These are phyloP conservation scores for Craterostigma plantagineum DNA, from an alignment of 257 asterid genomes.

Conservation along the genomic window DNA sequence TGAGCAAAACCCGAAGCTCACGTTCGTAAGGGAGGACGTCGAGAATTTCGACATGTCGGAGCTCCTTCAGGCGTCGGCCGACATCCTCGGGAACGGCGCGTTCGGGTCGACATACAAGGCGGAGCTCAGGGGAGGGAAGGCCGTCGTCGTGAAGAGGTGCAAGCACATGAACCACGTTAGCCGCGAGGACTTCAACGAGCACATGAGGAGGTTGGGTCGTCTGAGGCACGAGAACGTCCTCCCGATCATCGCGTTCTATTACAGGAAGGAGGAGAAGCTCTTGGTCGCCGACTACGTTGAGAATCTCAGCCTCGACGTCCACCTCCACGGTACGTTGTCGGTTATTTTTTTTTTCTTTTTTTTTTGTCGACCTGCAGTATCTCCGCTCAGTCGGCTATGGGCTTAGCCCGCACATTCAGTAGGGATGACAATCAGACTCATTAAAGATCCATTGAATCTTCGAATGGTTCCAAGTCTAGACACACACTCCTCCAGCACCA, in stretches of 20 bases:
- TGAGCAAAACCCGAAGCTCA: conserved; percentile 23
- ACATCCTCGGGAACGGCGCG: conserved; percentile 65
- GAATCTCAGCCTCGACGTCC: conserved; percentile 59
- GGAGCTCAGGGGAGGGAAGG: conserved; percentile 23
- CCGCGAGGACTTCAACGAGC: conserved; percentile 63
- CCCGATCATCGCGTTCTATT: conserved; percentile 58
- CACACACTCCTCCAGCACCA: too few species aligned
- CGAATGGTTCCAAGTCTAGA: too few species aligned
- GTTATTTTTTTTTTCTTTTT: too few species aligned
- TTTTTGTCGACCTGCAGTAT: too few species aligned
- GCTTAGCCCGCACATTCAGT: too few species aligned
- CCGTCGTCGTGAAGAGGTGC: conserved; percentile 71
- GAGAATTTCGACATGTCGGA: conserved; percentile 60
- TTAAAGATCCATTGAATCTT: too few species aligned
- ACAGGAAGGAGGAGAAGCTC: conserved; percentile 86
- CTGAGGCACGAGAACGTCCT: conserved; percentile 53
- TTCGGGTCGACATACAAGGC: conserved; percentile 82
- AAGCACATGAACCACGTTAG: conserved; percentile 64
- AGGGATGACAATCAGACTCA: too few species aligned
- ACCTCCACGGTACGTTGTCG: conserved; percentile 49
- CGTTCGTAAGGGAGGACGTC: conserved; percentile 42
- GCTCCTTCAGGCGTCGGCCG: conserved; percentile 77
- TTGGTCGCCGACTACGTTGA: conserved; percentile 31
- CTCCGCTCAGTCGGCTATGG: too few species aligned
- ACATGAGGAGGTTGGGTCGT: conserved; percentile 76